These are phyloP conservation scores for Hsuehochloa calcarea DNA, from an alignment of 176 grass and related monocot species.

Conservation along the genomic window DNA sequence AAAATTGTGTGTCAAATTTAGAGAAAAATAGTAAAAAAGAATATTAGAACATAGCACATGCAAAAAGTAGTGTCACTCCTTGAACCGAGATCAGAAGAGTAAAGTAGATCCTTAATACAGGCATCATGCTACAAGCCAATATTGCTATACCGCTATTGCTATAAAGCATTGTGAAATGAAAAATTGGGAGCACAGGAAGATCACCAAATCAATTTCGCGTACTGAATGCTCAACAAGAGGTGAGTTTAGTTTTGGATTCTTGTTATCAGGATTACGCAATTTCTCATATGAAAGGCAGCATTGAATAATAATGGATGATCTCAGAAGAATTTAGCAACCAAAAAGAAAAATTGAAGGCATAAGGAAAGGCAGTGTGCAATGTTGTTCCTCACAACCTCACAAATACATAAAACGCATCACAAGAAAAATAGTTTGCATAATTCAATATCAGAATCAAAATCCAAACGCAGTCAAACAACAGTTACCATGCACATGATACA, in stretches of 20 bases:
- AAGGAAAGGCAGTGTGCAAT: background rate
- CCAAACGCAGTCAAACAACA: background rate
- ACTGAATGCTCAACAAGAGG: background rate
- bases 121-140: background rate
- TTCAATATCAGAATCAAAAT: background rate
- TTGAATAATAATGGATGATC: background rate
- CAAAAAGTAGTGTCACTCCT: background rate
- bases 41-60: background rate
- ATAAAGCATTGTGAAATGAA: background rate
- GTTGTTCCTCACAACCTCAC: background rate
- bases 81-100: background rate
- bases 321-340: background rate
- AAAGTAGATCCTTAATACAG: background rate
- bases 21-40: background rate
- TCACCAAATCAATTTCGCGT: background rate
- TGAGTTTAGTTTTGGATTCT: background rate
- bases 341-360: background rate
- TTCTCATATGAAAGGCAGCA: background rate
- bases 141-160: background rate
- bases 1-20: slow-evolving; percentile 10
- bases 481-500: background rate
- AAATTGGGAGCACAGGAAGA: background rate
- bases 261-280: background rate
- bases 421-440: background rate
- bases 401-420: background rate